phyloP scores from a whole-genome alignment of 2,329 filamentous ascomycete genomes.

The Fusarium sp. region DNA sequence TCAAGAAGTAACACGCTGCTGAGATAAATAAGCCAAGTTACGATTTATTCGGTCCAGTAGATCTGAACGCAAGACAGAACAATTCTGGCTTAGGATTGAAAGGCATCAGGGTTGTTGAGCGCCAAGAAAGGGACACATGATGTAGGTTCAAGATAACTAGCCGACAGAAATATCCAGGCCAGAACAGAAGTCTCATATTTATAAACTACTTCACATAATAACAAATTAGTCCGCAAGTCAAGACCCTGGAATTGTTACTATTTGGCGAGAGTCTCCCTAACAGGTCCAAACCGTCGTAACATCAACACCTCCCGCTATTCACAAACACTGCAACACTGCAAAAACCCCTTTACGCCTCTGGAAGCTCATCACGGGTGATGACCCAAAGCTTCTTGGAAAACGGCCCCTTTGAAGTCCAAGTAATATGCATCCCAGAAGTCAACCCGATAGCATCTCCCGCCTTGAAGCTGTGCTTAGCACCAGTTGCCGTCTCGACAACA shows the following conservation, averaged over 20 bases:
- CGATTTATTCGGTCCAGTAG: background rate
- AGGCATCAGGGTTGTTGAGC: no score
- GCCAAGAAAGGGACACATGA: background rate
- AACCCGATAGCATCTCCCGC: constrained; percentile 5
- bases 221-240: background rate
- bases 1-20: background rate
- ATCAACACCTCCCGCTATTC: background rate
- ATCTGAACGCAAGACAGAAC: background rate
- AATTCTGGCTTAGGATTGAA: background rate
- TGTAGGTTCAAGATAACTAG: background rate
- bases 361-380: background rate
- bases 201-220: background rate
- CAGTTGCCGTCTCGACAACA: background rate
- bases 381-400: constrained; percentile 11
- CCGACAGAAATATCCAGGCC: background rate
- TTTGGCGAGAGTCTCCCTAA: background rate
- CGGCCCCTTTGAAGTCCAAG: constrained; percentile 11
- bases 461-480: constrained; percentile 9
- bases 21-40: background rate
- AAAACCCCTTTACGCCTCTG: background rate
- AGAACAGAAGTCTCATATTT: background rate
- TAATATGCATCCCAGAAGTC: constrained; percentile 9
- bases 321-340: background rate
- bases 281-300: background rate
- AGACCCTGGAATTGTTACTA: background rate